A percentile compares a stretch with the other conserved stretches of the same genome.
Conservation (phyloP, 192 early-diverging fungal species). For the Podila horticola region DNA sequence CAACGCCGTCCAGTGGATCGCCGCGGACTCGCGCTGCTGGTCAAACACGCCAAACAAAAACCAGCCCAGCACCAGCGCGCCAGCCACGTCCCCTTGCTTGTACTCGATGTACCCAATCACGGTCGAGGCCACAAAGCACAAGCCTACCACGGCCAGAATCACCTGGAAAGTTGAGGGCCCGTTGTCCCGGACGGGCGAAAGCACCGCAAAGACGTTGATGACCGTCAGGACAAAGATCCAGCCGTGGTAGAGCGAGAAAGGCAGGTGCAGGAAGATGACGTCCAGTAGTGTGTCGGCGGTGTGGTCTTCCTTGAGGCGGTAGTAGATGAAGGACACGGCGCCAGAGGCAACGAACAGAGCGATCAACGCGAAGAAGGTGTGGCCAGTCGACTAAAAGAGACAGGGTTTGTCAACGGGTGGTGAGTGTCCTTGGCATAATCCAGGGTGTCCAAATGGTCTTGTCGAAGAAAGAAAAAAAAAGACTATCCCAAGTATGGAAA, state of each 20-base stretch:
- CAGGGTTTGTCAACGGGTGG: too few relatives aligned
- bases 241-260: conserved; percentile 75
- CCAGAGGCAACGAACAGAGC: conserved; percentile 67
- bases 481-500: background rate
- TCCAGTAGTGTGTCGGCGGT: conserved; percentile 53
- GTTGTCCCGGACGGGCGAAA: conserved; percentile 47
- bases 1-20: conserved; percentile 62
- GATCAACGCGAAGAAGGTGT: conserved; percentile 62
- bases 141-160: conserved; percentile 57
- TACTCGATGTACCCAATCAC: conserved; percentile 70
- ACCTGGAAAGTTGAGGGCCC: conserved; percentile 57
- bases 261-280: conserved; percentile 68
- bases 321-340: conserved; percentile 66
- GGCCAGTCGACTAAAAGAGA: conserved; percentile 36
- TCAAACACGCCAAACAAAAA: conserved; percentile 60
- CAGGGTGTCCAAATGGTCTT: background rate
- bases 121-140: conserved; percentile 62
- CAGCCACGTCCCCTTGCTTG: conserved; percentile 67
- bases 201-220: conserved; percentile 67
- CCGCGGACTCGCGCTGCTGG: conserved; percentile 49
- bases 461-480: background rate
- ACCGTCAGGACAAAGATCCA: conserved; percentile 67
- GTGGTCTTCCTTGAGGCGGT: conserved; percentile 55
- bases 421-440: too few relatives aligned
- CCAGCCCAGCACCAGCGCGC: conserved; percentile 71